These are phyloP conservation scores for Aspergillus puulaauensis DNA, from an alignment of 2,329 filamentous ascomycete genomes.

Conservation along the genomic window DNA sequence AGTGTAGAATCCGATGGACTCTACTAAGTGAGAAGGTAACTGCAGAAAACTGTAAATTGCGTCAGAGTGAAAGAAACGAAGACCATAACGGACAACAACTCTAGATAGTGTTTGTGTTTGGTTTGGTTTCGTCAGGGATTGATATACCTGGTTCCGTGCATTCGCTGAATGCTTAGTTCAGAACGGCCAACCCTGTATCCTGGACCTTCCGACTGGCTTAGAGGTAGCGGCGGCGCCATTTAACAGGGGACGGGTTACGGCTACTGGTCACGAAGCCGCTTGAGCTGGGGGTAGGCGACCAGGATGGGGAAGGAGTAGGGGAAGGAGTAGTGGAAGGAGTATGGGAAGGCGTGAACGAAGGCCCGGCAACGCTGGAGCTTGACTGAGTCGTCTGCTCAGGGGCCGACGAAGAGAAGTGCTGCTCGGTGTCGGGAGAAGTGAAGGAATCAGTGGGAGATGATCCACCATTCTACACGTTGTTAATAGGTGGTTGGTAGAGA, in stretches of 20 bases:
- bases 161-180: conserved; percentile 4
- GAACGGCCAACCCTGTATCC: background rate
- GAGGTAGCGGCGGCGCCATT: conserved; percentile 26
- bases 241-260: conserved; percentile 20
- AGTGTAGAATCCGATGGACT: background rate
- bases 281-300: conserved; percentile 11
- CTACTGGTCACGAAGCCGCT: conserved; percentile 35
- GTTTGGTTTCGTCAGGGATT: background rate
- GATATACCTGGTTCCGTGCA: background rate
- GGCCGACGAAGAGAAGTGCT: background rate
- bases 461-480: conserved; percentile 11
- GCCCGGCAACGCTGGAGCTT: background rate
- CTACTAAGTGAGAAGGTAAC: conserved; percentile 1
- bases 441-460: conserved; percentile 5
- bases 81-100: background rate
- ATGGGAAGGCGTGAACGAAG: conserved; percentile 4
- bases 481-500: background rate
- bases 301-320: conserved; percentile 11
- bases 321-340: conserved; percentile 13
- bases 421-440: conserved; percentile 11
- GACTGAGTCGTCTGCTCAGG: conserved; percentile 5
- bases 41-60: background rate
- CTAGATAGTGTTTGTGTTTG: background rate
- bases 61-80: background rate
- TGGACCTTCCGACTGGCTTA: conserved; percentile 13